Base-by-base conservation (phyloP, 371 early-diverging fungal species). In the Mortierella sp. region DNA sequence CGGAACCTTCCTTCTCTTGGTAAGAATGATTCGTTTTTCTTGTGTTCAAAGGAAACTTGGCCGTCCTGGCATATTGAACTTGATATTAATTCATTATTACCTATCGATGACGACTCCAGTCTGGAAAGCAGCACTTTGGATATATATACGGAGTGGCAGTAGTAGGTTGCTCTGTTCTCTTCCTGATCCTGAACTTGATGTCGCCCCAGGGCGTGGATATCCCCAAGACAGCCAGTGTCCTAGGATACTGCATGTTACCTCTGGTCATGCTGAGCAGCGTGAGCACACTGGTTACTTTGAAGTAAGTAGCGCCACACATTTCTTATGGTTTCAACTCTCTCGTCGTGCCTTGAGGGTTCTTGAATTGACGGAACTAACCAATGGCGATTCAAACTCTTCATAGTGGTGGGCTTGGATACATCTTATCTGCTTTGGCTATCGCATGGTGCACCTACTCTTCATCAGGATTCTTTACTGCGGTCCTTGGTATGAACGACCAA, bases 121-220 rank as follows among this genome's bases (percentile, higher is more conserved):
- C 97, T 27, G 97, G 98, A 77, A 98, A 98, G 86, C 92, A 95
- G 41, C 97, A 98, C 87, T 99, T 99, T 90, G 98, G 98, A 21
- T 99, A 98, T 80, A 97, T 99, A 73, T 99, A 99, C 80, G 99
- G 98, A 38, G 95, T 98, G 1, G 98, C 97, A 5, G 91, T 97
- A 29, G 88, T 98, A 63, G 99, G 99, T 38, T 97, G 97, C 72
- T 87, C 96, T 4, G 94, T 95, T 5, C 92, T 98, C 70, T 97
- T 96, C 89, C 78, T 94, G 58, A 95, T 99, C 70, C 85, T 99
- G 49, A 99, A 99, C 83, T 89, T 99, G 73, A 98, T 99, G 99
- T 95, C 95, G 75, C 96, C 96, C 56, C 90, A 89, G 18, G 98
- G 98, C 27, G 92, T 99, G 48, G 98, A 97, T 75, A 93, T 93